phyloP scores from a whole-genome alignment of 2,329 filamentous ascomycete species.

The Epicoccum sorghinum region DNA sequence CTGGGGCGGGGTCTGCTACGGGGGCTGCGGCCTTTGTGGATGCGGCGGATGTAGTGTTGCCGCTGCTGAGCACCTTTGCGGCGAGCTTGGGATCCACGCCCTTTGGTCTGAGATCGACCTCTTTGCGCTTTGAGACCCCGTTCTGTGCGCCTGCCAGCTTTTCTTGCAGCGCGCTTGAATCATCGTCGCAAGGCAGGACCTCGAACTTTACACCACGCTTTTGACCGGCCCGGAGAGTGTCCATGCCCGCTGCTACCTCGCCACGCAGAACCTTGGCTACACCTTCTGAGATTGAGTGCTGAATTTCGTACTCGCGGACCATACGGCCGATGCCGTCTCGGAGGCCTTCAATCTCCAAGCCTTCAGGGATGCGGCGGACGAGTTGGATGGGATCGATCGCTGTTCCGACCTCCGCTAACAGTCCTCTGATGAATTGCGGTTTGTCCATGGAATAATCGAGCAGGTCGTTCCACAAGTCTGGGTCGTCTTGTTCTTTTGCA shows the following conservation, averaged over 20 bases:
- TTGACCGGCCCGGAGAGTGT: constrained; percentile 77
- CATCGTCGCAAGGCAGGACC: constrained; percentile 58
- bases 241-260: constrained; percentile 86
- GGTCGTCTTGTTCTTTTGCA: constrained; percentile 89
- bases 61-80: constrained; percentile 30
- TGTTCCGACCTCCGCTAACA: constrained; percentile 93
- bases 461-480: constrained; percentile 92
- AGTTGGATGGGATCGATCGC: constrained; percentile 91
- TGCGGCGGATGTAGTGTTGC: constrained; percentile 25
- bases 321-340: constrained; percentile 87
- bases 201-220: constrained; percentile 89
- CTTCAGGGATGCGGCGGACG: constrained; percentile 88
- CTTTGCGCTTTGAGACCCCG: constrained; percentile 15
- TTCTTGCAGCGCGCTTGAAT: constrained; percentile 17
- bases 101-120: constrained; percentile 37
- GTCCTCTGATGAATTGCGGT: constrained; percentile 86
- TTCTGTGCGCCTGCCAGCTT: neutral
- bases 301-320: constrained; percentile 94
- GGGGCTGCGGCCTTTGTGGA: constrained; percentile 26
- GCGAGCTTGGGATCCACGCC: constrained; percentile 34
- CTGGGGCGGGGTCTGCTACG: constrained; percentile 32
- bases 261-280: constrained; percentile 85
- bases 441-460: constrained; percentile 98
- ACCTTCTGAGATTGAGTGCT: constrained; percentile 88
- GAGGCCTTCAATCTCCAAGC: constrained; percentile 88